Evolutionary conservation across 495 filamentous ascomycete genomes (phyloP), one percentile per base, ranked within the genome.

Genomic region (Neurospora sp.): DNA sequence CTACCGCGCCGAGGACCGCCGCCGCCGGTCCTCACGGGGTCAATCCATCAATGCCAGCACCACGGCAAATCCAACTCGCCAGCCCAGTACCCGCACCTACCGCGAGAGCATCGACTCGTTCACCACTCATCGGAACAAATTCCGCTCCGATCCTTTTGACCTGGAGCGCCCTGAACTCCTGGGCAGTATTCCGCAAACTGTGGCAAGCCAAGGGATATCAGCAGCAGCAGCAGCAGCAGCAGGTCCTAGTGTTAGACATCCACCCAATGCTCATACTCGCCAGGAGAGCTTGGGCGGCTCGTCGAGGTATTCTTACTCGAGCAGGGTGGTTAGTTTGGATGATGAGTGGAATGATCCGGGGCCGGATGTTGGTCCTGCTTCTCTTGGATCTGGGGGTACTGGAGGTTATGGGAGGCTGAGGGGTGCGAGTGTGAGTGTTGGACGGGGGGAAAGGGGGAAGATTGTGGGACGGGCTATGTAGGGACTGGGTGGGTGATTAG

Each of bases 91-190:
- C 70, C 40, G 77, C 68, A 78, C 81, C 71, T 70, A 45, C 75
- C 82, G 80, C 61, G 80, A 82, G 4, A 83, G 80, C 44, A 73
- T 71, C 35, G 73, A 71, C 68, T 83, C 80, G 20, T 74, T 81
- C 31, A 74, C 77, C 4, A 79, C 77, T 8, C 76, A 80, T 10
- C 79, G 83, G 72, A 84, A 83, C 70, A 87, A 86, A 71, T 86
- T 86, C 76, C 88, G 89, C 71, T 91, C 89, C 18, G 87, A 92
- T 70, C 89, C 89, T 0, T 92, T 91, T 74, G 90, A 92, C 74
- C 80, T 91, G 1, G 89, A 91, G 69, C 80, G 83, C 37, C 87
- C 87, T 16, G 85, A 86, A 71, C 78, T 87, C 5, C 76, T 85
- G 41, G 78, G 53, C 0, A 75, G 76, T 61, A 77, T 72, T 14